Percentiles rank a stretch among this genome's conserved stretches.
Conservation (phyloP, 805 yeast species). For the Pichia gijzeniarum region DNA sequence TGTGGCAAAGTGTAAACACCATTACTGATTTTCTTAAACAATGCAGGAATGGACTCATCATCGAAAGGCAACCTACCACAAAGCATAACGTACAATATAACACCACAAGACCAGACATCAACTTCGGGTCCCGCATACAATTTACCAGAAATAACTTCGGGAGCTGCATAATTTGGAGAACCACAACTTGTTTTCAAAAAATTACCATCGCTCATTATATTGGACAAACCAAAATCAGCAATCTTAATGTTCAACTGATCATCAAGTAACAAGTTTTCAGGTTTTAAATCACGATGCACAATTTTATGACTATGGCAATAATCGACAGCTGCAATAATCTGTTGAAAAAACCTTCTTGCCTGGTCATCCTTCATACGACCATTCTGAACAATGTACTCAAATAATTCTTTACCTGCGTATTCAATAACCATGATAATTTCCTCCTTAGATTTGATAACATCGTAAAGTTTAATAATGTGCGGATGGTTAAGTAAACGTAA, state of each 20-base stretch:
- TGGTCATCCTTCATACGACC: conserved; percentile 90
- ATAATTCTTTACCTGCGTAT: conserved; percentile 92
- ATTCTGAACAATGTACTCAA: conserved; percentile 90
- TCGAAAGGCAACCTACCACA: conserved; percentile 95
- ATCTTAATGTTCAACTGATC: conserved; percentile 88
- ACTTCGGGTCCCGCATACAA: conserved; percentile 97
- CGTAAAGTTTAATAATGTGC: conserved; percentile 91
- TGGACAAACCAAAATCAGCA: conserved; percentile 92
- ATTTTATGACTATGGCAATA: conserved; percentile 95
- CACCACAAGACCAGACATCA: conserved; percentile 98
- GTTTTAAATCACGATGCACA: conserved; percentile 94
- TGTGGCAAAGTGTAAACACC: conserved; percentile 91
- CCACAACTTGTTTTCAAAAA: conserved; percentile 94
- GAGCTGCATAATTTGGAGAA: conserved; percentile 96
- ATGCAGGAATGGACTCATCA: conserved; percentile 91
- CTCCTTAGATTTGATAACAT: conserved; percentile 90
- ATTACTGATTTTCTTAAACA: conserved; percentile 85
- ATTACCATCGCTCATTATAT: conserved; percentile 97
- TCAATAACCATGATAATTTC: conserved; percentile 97
- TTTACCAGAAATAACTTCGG: conserved; percentile 92
- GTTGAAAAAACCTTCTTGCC: conserved; percentile 91
- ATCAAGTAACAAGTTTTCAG: conserved; percentile 85
- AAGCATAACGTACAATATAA: conserved; percentile 88
- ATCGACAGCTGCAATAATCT: conserved; percentile 92
- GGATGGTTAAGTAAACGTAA: conserved; percentile 86